Conservation (phyloP, 306 rosid genomes). For the Delonix regia region DNA sequence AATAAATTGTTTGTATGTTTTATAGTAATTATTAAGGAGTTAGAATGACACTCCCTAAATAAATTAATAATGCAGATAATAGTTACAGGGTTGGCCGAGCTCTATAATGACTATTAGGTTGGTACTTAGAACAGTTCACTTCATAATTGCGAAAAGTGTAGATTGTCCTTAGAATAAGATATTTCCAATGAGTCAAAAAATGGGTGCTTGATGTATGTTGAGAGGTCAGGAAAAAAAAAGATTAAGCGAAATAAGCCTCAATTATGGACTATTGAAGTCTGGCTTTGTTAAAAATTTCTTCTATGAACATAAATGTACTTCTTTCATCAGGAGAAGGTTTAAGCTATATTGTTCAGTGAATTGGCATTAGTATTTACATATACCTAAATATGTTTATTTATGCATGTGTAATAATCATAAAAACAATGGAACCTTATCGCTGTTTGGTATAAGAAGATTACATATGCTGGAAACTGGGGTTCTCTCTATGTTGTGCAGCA, state of each 20-base stretch:
- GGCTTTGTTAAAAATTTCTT: not conserved
- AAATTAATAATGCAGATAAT: conserved; percentile 11
- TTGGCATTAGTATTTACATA: not conserved
- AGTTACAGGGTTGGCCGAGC: not conserved
- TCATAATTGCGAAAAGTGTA: not conserved
- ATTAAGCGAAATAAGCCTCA: too few relatives aligned
- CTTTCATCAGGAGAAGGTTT: not conserved
- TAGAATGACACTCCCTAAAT: conserved; percentile 1
- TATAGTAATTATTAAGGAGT: not conserved
- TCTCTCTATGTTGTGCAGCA: conserved; percentile 1
- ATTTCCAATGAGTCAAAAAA: not conserved
- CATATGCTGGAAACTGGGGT: not conserved
- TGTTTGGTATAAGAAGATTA: not conserved
- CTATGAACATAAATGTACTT: not conserved
- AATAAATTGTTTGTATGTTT: not conserved
- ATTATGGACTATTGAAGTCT: not conserved
- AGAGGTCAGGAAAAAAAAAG: not conserved
- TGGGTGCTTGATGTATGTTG: not conserved
- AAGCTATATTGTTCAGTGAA: not conserved
- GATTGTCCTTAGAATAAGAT: not conserved
- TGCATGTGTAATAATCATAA: not conserved
- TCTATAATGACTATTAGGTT: not conserved
- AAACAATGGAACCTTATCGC: not conserved
- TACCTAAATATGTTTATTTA: not conserved
- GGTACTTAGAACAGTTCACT: not conserved